These are phyloP conservation scores for Aegilops sharonensis DNA, from an alignment of 176 grass and related monocot species.

Conservation along the genomic window DNA sequence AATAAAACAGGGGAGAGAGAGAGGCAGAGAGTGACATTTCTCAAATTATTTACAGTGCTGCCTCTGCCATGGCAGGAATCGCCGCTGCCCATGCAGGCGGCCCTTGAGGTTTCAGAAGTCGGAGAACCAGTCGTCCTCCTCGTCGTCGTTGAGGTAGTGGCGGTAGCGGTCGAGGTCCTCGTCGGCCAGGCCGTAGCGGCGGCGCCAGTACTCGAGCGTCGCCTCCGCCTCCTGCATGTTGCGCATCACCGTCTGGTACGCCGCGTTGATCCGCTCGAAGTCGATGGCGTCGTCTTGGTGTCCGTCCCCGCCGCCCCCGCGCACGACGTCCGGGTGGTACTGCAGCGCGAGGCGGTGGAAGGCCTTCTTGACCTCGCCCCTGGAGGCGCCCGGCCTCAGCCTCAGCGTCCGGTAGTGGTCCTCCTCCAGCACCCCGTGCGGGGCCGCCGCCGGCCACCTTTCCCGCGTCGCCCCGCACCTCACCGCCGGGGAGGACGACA, in stretches of 20 bases:
- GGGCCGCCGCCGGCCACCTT: background rate
- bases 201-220: slow-evolving; percentile 45
- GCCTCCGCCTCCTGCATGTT: slow-evolving; percentile 40
- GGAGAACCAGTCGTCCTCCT: slow-evolving; percentile 33
- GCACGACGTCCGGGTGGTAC: slow-evolving; percentile 39
- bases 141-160: slow-evolving; percentile 15
- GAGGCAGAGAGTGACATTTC: background rate
- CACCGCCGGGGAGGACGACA: background rate
- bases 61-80: too few species aligned
- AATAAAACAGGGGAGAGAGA: background rate
- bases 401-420: slow-evolving; percentile 42
- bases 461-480: background rate
- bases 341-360: slow-evolving; percentile 54
- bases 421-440: background rate
- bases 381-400: slow-evolving; percentile 37
- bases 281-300: background rate
- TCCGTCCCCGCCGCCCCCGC: background rate
- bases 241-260: slow-evolving; percentile 44
- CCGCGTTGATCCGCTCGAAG: slow-evolving; percentile 42
- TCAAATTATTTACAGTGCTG: background rate
- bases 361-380: slow-evolving; percentile 56
- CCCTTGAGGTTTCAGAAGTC: slow-evolving; percentile 20
- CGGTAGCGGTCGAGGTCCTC: slow-evolving; percentile 44
- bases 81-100: too few species aligned
- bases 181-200: slow-evolving; percentile 35